Conservation (phyloP, 148 eudicot species). For the Nepenthes mirabilis region DNA sequence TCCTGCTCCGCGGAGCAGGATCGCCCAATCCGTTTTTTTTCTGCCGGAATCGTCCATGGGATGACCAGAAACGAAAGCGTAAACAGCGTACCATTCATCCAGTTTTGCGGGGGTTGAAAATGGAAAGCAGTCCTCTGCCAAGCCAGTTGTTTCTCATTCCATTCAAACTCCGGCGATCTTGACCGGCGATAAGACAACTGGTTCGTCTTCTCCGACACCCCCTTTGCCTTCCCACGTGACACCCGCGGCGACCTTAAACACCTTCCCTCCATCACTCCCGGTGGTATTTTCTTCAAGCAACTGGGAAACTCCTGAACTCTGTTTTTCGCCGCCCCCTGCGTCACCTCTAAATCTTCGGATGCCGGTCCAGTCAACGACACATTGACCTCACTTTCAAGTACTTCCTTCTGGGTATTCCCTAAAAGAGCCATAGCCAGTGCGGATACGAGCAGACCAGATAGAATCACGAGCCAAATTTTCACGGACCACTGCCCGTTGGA, state of each 20-base stretch:
- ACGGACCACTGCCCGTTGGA: conserved; percentile 1
- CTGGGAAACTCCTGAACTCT: neutral
- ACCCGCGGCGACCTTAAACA: conserved; percentile 5
- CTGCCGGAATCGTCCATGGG: too few relatives aligned
- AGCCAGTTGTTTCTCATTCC: conserved; percentile 27
- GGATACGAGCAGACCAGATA: conserved; percentile 18
- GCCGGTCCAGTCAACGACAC: neutral
- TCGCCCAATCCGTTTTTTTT: too few relatives aligned
- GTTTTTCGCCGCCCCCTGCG: neutral
- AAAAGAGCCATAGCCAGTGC: conserved; percentile 6
- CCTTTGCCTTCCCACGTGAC: conserved; percentile 44
- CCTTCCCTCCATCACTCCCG: neutral
- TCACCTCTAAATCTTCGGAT: neutral
- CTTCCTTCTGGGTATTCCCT: neutral
- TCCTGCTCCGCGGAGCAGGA: too few relatives aligned
- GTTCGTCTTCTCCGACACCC: conserved; percentile 46
- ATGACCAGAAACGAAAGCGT: too few relatives aligned
- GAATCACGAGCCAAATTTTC: conserved; percentile 12
- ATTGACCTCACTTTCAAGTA: neutral
- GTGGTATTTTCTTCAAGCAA: too few relatives aligned
- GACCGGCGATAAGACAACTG: conserved; percentile 2
- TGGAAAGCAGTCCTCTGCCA: conserved; percentile 74
- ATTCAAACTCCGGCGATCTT: conserved; percentile 18
- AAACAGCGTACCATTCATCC: conserved; percentile 59
- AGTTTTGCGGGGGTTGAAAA: conserved; percentile 58